Evolutionary conservation across 441 rosid species (phyloP).

Genomic region (Arabidopsis hybrid): DNA sequence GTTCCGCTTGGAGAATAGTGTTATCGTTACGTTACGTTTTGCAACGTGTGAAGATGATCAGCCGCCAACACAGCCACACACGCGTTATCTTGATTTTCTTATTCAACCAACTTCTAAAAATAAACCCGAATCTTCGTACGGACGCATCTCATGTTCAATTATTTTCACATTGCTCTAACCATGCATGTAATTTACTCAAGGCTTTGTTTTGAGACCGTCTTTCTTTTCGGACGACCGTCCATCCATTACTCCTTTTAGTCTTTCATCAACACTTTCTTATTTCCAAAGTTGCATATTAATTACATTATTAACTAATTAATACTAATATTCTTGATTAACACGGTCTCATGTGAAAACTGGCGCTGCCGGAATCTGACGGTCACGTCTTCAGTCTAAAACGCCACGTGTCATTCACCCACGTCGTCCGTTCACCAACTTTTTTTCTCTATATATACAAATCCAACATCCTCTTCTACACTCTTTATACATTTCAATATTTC

Average conservation of each 20-base stretch:
- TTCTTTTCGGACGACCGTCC: conserved; percentile 18
- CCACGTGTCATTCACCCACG: conserved; percentile 47
- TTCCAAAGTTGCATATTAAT: background rate
- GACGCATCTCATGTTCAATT: conserved; percentile 36
- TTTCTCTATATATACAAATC: conserved; percentile 34
- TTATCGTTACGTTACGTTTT: conserved; percentile 35
- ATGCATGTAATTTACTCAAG: background rate
- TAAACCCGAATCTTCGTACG: conserved; percentile 30
- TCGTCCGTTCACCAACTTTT: conserved; percentile 45
- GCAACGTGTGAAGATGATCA: conserved; percentile 47
- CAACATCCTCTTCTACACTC: conserved; percentile 24
- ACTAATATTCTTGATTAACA: background rate
- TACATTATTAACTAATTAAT: background rate
- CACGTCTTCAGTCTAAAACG: conserved; percentile 50
- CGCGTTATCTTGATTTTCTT: conserved; percentile 32
- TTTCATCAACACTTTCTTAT: background rate
- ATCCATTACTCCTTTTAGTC: background rate
- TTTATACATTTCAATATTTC: conserved; percentile 28
- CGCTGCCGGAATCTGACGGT: conserved; percentile 47
- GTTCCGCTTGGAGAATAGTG: conserved; percentile 5
- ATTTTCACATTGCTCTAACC: conserved; percentile 36
- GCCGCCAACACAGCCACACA: conserved; percentile 46
- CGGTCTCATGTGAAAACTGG: conserved; percentile 40
- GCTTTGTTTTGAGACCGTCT: background rate
- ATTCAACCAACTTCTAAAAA: conserved; percentile 23